Conservation (phyloP, 768 basidiomycete genomes). For the Mrakia hoshinonis region DNA sequence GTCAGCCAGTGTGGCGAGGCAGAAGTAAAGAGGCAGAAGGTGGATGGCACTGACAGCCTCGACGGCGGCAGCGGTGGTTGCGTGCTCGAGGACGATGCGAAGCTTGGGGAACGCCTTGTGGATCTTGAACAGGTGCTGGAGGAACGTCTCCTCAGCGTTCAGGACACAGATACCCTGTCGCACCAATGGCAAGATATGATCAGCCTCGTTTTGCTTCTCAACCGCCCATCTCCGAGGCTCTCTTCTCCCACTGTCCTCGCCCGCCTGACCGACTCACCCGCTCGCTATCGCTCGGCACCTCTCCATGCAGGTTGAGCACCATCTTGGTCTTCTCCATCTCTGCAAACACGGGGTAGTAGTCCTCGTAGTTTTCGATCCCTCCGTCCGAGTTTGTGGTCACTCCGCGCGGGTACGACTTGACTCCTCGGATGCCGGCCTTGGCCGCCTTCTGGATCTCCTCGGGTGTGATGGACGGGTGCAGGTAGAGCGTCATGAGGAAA, state of each 20-base stretch:
- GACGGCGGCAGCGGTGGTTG: slow-evolving; percentile 83
- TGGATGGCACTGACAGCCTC: slow-evolving; percentile 64
- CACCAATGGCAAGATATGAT: background rate
- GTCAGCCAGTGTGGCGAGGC: background rate
- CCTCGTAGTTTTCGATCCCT: slow-evolving; percentile 90
- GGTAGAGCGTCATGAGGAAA: slow-evolving; percentile 92
- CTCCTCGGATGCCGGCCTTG: slow-evolving; percentile 71
- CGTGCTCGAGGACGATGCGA: slow-evolving; percentile 93
- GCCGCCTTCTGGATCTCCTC: slow-evolving; percentile 84
- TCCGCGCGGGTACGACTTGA: slow-evolving; percentile 94
- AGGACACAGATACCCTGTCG: slow-evolving; percentile 76
- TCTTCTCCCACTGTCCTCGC: background rate
- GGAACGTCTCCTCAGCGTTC: slow-evolving; percentile 83
- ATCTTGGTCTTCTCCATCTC: slow-evolving; percentile 89
- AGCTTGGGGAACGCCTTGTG: slow-evolving; percentile 76
- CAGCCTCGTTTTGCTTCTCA: too few species aligned
- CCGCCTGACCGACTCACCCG: slow-evolving; percentile 40
- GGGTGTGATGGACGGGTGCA: slow-evolving; percentile 82
- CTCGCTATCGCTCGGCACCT: slow-evolving; percentile 76
- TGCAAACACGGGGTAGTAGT: slow-evolving; percentile 84
- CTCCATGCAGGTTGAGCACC: slow-evolving; percentile 94
- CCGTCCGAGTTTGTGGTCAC: slow-evolving; percentile 96
- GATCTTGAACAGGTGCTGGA: slow-evolving; percentile 74
- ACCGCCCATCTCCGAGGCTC: too few species aligned
- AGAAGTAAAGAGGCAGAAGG: background rate